Evolutionary conservation across 176 grass and related monocot genomes (phyloP), one percentile per base, ranked within the genome.

Genomic region (Stipa capillata): DNA sequence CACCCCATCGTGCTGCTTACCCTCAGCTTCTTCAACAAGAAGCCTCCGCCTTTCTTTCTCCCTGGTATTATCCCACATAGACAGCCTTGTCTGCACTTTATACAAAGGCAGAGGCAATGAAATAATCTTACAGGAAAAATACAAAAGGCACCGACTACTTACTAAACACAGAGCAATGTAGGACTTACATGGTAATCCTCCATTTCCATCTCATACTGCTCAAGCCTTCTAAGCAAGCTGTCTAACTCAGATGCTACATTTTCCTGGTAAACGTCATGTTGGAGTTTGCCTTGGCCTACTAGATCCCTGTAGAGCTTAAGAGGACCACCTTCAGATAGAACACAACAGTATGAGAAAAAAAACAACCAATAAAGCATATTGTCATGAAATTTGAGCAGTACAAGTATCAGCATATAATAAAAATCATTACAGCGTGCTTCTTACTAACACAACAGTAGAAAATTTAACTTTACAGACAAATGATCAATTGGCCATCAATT

Each of bases 121-220:
- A 47, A 58, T 28, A 50, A 33, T 27, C 18, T 82, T 20, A 42
- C 29, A 20, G 27, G 48, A 49, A 9, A 63, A 10, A 16, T 1
- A n/a, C 5, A 57, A 6, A 39, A 49, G 29, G 53, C 31, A 44
- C 55, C 7, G 31, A 15, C 11, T 54, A 23, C 3, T n/a, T 63
- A 41, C 18, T 18, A n/a, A 53, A 15, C 53, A 65, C 48, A 4
- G 20, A 39, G 7, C 7, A 29, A 49, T 25, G n/a, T 56, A 1
- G 4, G 16, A 55, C 50, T 85, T 85, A 98, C 95, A 92, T 97
- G 91, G 85, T 97, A 97, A 78, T 94, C 91, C 79, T 97, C 92
- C 95, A 97, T 97, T 54, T 94, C 85, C 85, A 84, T 92, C 82
- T 94, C 92, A 28, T 97, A 94, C n/a, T 63, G 81, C 40, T 89